A percentile compares a stretch with the other conserved stretches of the same genome.
phyloP scores from a whole-genome alignment of 305 asterid species.

The Salvia sclarea region DNA sequence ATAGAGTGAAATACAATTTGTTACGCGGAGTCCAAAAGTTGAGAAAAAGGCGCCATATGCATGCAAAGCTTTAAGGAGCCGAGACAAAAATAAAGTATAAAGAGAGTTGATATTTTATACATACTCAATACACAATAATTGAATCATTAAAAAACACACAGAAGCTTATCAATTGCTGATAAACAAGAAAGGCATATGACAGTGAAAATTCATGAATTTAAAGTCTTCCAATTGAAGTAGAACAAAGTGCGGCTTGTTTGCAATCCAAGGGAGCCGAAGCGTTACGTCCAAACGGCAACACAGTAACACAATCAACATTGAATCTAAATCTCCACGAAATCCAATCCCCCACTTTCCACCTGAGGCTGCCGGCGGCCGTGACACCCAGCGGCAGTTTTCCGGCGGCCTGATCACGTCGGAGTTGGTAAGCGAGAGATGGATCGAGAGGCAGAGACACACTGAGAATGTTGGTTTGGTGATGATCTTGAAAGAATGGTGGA shows the following conservation, averaged over 20 bases:
- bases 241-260: conserved; percentile 49
- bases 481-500: conserved; percentile 61
- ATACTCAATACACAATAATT: neutral
- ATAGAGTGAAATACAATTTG: neutral
- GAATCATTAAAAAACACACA: neutral
- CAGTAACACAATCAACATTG: conserved; percentile 45
- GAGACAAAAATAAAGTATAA: neutral
- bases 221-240: conserved; percentile 44
- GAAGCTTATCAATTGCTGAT: neutral
- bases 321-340: conserved; percentile 62
- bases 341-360: conserved; percentile 81
- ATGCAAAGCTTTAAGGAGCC: neutral
- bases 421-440: conserved; percentile 46
- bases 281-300: conserved; percentile 43
- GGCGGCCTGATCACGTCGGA: conserved; percentile 40
- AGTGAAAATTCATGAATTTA: neutral
- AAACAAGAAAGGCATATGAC: neutral
- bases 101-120: neutral
- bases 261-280: conserved; percentile 35
- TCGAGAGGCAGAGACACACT: conserved; percentile 53
- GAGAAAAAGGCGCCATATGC: neutral
- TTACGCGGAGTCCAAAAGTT: no score
- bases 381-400: conserved; percentile 49
- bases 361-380: conserved; percentile 49
- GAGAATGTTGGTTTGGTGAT: conserved; percentile 48